phyloP scores from a whole-genome alignment of 768 basidiomycete genomes.

The Hemileccinum impolitum region DNA sequence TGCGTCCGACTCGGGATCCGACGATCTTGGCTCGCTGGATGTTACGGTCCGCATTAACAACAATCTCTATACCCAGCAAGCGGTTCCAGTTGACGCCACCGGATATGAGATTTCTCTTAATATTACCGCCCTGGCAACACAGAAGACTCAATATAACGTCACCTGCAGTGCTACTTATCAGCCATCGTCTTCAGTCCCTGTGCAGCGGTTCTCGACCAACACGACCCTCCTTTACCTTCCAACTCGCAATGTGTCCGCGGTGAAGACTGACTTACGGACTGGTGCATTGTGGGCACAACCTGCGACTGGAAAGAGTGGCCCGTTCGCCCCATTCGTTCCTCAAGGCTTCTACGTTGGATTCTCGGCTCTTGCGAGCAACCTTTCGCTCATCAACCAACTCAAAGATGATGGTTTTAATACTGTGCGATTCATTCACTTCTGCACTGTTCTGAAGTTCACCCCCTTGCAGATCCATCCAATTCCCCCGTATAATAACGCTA shows the following conservation, averaged over 20 bases:
- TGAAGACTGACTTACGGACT: conserved; percentile 47
- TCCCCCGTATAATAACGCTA: conserved; percentile 59
- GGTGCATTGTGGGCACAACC: conserved; percentile 42
- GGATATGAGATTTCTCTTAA: conserved; percentile 35
- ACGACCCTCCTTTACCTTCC: conserved; percentile 42
- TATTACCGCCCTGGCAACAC: conserved; percentile 28
- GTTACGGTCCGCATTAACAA: conserved; percentile 33
- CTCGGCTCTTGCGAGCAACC: conserved; percentile 49
- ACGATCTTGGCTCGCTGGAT: conserved; percentile 9
- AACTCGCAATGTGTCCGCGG: conserved; percentile 35
- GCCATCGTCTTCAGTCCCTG: neutral
- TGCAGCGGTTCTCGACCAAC: conserved; percentile 32
- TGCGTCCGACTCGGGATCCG: neutral
- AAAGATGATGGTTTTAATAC: conserved; percentile 49
- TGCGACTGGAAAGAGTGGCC: conserved; percentile 16
- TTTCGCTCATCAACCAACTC: conserved; percentile 51
- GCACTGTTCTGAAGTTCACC: conserved; percentile 18
- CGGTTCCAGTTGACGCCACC: conserved; percentile 38
- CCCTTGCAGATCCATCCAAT: conserved; percentile 62
- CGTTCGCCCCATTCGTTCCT: conserved; percentile 48
- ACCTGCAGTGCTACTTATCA: conserved; percentile 34
- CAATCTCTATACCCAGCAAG: conserved; percentile 16
- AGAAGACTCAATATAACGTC: conserved; percentile 29
- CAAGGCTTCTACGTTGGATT: conserved; percentile 71
- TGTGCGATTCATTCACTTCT: conserved; percentile 5